Evolutionary conservation across 2,329 filamentous ascomycete species (phyloP), one percentile per base, ranked within the genome.

Genomic region (Sphaerulina populicola): DNA sequence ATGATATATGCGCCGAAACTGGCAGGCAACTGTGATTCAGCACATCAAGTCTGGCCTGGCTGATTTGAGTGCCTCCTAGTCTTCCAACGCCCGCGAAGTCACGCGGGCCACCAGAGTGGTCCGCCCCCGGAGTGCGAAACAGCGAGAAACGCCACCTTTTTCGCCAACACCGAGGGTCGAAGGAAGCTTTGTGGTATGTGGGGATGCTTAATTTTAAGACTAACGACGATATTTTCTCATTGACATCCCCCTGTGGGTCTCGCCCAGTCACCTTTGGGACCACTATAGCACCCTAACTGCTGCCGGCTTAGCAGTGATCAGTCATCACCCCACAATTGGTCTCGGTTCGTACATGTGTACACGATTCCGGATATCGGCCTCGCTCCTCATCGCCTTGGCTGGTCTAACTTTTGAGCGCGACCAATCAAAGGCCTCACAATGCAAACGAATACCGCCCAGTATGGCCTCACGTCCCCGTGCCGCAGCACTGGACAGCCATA

Each of bases 241-340:
- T 48, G 35, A 14, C 21, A 43, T 39, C 14, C 6, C 10, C 4
- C 1, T 35, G 12, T n/a, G 31, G 31, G 12, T 27, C 10, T 11
- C 6, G 1, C 5, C 10, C 6, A 35, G 31, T 11, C 6, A 35
- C 31, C 10, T 21, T 12, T 12, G 27, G 29, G 35, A 35, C 9
- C 21, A 36, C 36, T 46, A 2, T 18, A 18, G 18, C 2, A 2
- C 18, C 18, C 18, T 18, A 18, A 38, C 51, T 41, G 51, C 45
- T 47, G 51, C 47, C 31, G 42, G 27, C 31, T 66, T 12, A 58
- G 60, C n/a, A 18, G 18, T 18, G 18, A 18, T 18, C 52, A 71
- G 3, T 60, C 72, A 2, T 62, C 68, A 8, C 69, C 65, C 53
- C 68, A 68, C 31, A 69, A 68, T 30, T 63, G 69, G 4, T 66